Evolutionary conservation across 2,329 filamentous ascomycete genomes (phyloP), one percentile per base, ranked within the genome.

Genomic region (Pseudopithomyces chartarum): DNA sequence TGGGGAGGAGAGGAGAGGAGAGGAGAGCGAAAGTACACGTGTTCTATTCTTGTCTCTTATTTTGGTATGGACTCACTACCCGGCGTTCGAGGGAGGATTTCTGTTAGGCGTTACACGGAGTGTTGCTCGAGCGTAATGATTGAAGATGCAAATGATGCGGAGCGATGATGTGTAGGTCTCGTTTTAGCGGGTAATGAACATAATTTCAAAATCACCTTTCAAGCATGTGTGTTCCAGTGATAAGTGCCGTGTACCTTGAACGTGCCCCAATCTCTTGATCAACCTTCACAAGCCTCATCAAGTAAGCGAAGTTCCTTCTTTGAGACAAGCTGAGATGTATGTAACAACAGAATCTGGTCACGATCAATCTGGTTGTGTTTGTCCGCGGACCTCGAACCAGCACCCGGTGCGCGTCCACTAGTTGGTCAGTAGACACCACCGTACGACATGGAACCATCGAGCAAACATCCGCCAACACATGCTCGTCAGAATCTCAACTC

Each of bases 101-200:
- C 13, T 38, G 48, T 42, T 46, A 57, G 44, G 52, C 56, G 48
- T 22, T 50, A 29, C 22, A 17, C 47, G 38, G 55, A 65, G 53
- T 23, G 54, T 34, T 51, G 53, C 63, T 67, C 62, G 64, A 61
- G 62, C 55, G 26, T 69, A 68, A 70, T 70, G 68, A 68, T 56
- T 62, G 60, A 64, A 43, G 48, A 58, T 59, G 59, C 44, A 57
- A 13, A 55, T 52, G 53, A 44, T 39, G 59, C 52, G 47, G 55
- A 56, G 56, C 38, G 49, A 53, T n/a, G 34, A 50, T 22, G 34
- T 34, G 26, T 26, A 34, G 39, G 46, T 15, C 45, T 22, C 38
- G 20, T 6, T 20, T 15, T 42, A 29, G 34, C 20, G 32, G 20
- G 22, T 23, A 51, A 51, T 51, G 23, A 17, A 51, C 42, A 43